Conservation (phyloP, 148 eudicot species). For the Nepenthes gracilis region DNA sequence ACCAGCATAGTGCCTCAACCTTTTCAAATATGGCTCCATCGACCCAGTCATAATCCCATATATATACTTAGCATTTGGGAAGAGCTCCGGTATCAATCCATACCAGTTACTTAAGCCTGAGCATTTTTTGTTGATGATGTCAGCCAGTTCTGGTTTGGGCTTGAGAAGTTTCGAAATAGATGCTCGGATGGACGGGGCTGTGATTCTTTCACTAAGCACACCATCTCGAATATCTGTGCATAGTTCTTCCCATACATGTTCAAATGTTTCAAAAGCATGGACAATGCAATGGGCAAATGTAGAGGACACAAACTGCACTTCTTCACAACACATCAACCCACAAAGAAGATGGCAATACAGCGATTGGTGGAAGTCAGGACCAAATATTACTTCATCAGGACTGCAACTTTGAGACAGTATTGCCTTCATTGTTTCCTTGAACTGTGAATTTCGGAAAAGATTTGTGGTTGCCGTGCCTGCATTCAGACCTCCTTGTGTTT, state of each 20-base stretch:
- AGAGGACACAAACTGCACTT: slow-evolving; percentile 44
- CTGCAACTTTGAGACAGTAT: slow-evolving; percentile 69
- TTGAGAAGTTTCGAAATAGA: slow-evolving; percentile 48
- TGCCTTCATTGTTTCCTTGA: slow-evolving; percentile 40
- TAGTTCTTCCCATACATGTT: slow-evolving; percentile 59
- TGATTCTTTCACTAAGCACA: slow-evolving; percentile 30
- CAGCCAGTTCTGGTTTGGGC: slow-evolving; percentile 67
- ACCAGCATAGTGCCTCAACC: slow-evolving; percentile 77
- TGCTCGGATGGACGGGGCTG: slow-evolving; percentile 34
- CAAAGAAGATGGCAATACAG: slow-evolving; percentile 62
- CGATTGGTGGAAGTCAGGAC: slow-evolving; percentile 42
- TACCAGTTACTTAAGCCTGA: slow-evolving; percentile 60
- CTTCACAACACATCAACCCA: slow-evolving; percentile 38
- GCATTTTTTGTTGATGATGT: slow-evolving; percentile 34
- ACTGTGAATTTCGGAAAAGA: slow-evolving; percentile 43
- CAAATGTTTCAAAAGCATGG: slow-evolving; percentile 47
- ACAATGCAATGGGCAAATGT: slow-evolving; percentile 60
- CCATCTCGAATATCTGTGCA: slow-evolving; percentile 56
- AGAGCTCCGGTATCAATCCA: slow-evolving; percentile 66
- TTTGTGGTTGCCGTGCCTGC: slow-evolving; percentile 95
- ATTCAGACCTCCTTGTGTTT: slow-evolving; percentile 56
- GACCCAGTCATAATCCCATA: slow-evolving; percentile 94
- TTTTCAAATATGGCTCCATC: slow-evolving; percentile 85
- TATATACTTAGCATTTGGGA: slow-evolving; percentile 77
- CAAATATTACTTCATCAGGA: slow-evolving; percentile 63